phyloP scores from a whole-genome alignment of 2,329 filamentous ascomycete species.

The Xylariaceae sp. region DNA sequence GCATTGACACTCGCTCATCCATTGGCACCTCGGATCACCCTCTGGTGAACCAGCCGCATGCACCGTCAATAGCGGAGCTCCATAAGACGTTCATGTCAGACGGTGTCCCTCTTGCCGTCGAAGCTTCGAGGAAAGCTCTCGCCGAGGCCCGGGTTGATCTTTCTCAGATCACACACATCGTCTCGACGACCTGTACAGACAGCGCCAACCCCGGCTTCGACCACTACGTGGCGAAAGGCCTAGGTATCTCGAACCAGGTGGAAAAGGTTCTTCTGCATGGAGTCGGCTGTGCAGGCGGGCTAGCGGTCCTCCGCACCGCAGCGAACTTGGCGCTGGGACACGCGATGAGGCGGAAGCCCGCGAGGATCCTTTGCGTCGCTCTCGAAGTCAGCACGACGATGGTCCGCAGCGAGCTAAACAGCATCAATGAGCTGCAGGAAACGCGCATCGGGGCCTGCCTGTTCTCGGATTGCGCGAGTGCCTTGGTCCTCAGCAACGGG shows the following conservation, averaged over 20 bases:
- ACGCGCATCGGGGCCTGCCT: constrained; percentile 67
- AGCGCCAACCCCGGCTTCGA: constrained; percentile 72
- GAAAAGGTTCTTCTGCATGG: constrained; percentile 69
- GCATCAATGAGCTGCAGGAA: constrained; percentile 60
- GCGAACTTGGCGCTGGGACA: constrained; percentile 68
- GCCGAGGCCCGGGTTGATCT: constrained; percentile 55
- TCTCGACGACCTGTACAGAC: constrained; percentile 70
- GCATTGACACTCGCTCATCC: constrained; percentile 65
- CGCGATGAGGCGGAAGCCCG: constrained; percentile 59
- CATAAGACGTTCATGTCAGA: constrained; percentile 59
- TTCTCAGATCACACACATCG: constrained; percentile 64
- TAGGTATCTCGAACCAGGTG: constrained; percentile 60
- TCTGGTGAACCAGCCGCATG: constrained; percentile 56
- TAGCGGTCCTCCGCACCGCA: constrained; percentile 63
- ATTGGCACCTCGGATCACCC: constrained; percentile 64
- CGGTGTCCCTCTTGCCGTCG: constrained; percentile 60
- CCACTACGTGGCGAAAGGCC: constrained; percentile 61
- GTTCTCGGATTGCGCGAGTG: constrained; percentile 73
- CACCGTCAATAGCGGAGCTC: constrained; percentile 59
- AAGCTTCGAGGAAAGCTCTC: constrained; percentile 58
- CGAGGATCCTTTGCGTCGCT: constrained; percentile 66
- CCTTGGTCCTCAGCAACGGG: constrained; percentile 65
- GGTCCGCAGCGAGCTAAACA: constrained; percentile 67
- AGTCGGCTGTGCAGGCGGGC: constrained; percentile 66
- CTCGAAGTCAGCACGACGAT: constrained; percentile 65